Evolutionary conservation across 2,329 filamentous ascomycete genomes (phyloP), one percentile per base, ranked within the genome.

Genomic region (Curvularia lunata): DNA sequence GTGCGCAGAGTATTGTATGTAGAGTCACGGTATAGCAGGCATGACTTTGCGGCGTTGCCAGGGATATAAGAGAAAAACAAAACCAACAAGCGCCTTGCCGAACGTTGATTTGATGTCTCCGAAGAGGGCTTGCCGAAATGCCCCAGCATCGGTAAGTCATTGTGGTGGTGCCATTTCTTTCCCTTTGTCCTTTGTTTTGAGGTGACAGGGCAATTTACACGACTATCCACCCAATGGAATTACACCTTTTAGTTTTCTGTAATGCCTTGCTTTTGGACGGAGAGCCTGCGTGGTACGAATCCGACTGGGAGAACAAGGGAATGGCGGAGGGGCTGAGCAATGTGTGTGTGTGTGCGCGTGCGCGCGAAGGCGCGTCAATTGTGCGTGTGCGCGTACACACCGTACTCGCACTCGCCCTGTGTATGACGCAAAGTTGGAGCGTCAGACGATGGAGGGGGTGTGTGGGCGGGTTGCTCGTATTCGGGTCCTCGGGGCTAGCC

Each of bases 381-480:
- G 40, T 23, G 19, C 9, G 40, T 42, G 13, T 42, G 40, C 40
- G 40, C 40, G 40, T 27, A 25, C 23, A 19, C 25, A 46, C 25
- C 43, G 40, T 34, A 52, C 46, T 46, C 42, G 52, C 40, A 52
- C 46, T 46, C 42, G 52, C 40, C 21, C 40, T 34, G 54, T 56
- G 56, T 49, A 49, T 49, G 61, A 60, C 56, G 61, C 61, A 60
- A 48, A 37, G 12, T 30, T 23, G 47, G 38, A 49, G 40, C 50
- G 58, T 38, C 46, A 50, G 47, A 46, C 28, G 37, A 49, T 42
- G 37, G 49, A 41, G 50, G 41, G 28, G 42, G 42, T 28, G 42
- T 2, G 43, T 28, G 42, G 6, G 43, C 10, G n/a, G 18, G 27
- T 46, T 30, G 27, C 41, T 51, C 47, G 54, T 57, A 54, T 58